These are phyloP conservation scores for Lathyrus tuberosus DNA, from an alignment of 306 rosid species.

Conservation along the genomic window DNA sequence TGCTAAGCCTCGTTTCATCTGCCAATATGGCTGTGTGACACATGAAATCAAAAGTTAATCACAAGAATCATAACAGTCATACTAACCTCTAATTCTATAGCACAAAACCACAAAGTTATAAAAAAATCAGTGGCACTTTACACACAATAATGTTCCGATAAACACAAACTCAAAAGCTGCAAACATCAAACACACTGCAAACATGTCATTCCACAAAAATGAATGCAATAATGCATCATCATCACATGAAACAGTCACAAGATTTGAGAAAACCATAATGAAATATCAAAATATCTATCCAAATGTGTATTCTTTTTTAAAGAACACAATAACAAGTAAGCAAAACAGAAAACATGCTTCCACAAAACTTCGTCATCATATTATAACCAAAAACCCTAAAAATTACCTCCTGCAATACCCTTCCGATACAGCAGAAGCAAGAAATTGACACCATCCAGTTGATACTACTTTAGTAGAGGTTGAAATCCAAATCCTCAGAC, in stretches of 20 bases:
- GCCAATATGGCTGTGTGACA: constrained; percentile 86
- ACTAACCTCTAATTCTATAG: constrained; percentile 16
- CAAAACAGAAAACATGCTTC: background rate
- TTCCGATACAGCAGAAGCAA: constrained; percentile 79
- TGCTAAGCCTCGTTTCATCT: no score
- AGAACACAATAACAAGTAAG: background rate
- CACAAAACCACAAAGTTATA: background rate
- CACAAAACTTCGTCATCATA: background rate
- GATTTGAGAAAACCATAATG: background rate
- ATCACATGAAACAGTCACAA: background rate
- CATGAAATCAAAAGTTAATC: constrained; percentile 40
- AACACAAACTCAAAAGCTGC: constrained; percentile 5
- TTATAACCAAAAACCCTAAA: constrained; percentile 26
- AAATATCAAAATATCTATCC: background rate
- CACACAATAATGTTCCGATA: background rate
- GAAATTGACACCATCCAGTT: no score
- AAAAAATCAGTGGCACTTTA: no score
- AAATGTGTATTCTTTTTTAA: background rate
- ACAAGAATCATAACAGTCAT: constrained; percentile 12
- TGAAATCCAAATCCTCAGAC: no score
- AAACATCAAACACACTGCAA: constrained; percentile 24
- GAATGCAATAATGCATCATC: background rate
- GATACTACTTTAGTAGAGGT: no score
- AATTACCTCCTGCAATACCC: constrained; percentile 91
- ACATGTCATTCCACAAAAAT: constrained; percentile 11